Evolutionary conservation across 768 basidiomycete genomes (phyloP).

Genomic region (Calocybe gangraenosa): DNA sequence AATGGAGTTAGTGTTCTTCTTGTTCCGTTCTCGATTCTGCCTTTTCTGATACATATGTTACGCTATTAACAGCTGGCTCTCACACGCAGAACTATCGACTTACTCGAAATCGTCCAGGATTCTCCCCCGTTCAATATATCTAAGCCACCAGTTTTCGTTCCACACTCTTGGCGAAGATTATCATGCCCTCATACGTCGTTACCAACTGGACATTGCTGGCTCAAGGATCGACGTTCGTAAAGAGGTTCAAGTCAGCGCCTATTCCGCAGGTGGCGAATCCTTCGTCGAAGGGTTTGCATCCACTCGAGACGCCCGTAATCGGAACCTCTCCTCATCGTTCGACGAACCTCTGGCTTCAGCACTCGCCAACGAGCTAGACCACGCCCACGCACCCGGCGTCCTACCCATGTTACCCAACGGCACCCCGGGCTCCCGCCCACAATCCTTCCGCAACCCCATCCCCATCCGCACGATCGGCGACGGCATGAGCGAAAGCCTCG

Average conservation of each 20-base stretch:
- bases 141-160: slow-evolving; percentile 84
- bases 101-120: slow-evolving; percentile 53
- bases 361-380: slow-evolving; percentile 57
- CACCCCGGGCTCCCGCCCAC: slow-evolving; percentile 30
- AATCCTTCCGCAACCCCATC: slow-evolving; percentile 45
- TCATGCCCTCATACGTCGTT: slow-evolving; percentile 67
- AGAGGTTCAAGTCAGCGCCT: slow-evolving; percentile 65
- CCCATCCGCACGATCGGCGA: slow-evolving; percentile 55
- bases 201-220: slow-evolving; percentile 54
- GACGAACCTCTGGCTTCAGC: slow-evolving; percentile 79
- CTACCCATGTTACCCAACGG: slow-evolving; percentile 87
- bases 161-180: slow-evolving; percentile 72
- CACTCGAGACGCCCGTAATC: slow-evolving; percentile 33
- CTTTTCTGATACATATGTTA: slow-evolving; percentile 2
- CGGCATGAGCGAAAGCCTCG: slow-evolving; percentile 58
- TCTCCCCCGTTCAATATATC: slow-evolving; percentile 74
- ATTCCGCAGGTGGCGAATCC: slow-evolving; percentile 34
- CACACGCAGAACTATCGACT: slow-evolving; percentile 82
- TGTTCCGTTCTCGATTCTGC: slow-evolving; percentile 9
- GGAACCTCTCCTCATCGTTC: slow-evolving; percentile 52
- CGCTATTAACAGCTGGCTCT: slow-evolving; percentile 50
- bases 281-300: slow-evolving; percentile 52
- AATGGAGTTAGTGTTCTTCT: slow-evolving; percentile 34
- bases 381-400: slow-evolving; percentile 37
- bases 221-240: slow-evolving; percentile 65